phyloP scores from a whole-genome alignment of 2,329 filamentous ascomycete genomes.

The Coccinonectria pachysandricola region DNA sequence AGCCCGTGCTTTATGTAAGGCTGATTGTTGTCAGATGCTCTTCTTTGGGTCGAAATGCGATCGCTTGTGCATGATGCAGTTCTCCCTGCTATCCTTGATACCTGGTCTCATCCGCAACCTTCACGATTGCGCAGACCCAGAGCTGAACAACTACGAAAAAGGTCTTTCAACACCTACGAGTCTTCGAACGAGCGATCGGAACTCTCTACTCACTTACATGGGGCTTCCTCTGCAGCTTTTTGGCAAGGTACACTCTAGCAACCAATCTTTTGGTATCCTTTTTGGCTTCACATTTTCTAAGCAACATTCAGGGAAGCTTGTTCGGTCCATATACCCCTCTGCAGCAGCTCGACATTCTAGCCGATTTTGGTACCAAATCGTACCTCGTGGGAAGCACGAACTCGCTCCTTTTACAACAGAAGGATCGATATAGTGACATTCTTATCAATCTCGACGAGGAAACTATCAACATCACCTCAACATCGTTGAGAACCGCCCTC shows the following conservation, averaged over 20 bases:
- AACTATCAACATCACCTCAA: conserved; percentile 72
- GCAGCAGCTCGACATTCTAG: conserved; percentile 88
- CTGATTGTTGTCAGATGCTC: conserved; percentile 93
- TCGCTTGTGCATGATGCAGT: conserved; percentile 94
- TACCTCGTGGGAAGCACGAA: conserved; percentile 98
- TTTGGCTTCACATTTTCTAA: conserved; percentile 11
- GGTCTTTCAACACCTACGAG: conserved; percentile 68
- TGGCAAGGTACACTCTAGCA: conserved; percentile 54
- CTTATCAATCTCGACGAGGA: conserved; percentile 92
- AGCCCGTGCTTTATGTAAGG: no score
- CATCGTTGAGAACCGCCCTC: conserved; percentile 65
- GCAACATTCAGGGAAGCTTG: conserved; percentile 58
- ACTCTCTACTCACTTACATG: conserved; percentile 86
- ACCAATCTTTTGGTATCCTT: neutral
- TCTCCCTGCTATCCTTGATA: conserved; percentile 89
- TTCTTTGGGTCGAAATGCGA: conserved; percentile 98
- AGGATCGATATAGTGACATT: conserved; percentile 90
- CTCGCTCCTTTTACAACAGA: conserved; percentile 84
- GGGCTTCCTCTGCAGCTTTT: conserved; percentile 91
- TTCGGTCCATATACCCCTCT: conserved; percentile 95
- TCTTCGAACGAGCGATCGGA: conserved; percentile 81
- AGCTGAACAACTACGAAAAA: conserved; percentile 73
- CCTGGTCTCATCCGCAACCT: conserved; percentile 83
- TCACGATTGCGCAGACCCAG: conserved; percentile 93
- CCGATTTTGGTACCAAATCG: conserved; percentile 89